Conservation (phyloP, 1,139 yeast species). For the Taiozyma sp. region DNA sequence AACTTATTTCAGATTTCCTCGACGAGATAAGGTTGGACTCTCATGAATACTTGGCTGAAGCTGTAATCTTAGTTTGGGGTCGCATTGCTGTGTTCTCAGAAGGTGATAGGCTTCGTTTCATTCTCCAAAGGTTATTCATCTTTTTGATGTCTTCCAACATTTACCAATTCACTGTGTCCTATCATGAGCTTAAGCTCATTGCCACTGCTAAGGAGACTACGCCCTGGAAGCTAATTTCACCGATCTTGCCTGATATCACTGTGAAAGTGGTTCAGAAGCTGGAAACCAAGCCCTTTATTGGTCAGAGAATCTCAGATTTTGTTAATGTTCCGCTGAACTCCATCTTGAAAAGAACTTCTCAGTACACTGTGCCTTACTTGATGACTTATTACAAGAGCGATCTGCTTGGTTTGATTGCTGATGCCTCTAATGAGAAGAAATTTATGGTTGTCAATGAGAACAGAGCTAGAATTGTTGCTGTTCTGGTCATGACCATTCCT, state of each 20-base stretch:
- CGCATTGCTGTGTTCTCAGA: slow-evolving; percentile 51
- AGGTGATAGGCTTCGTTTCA: slow-evolving; percentile 59
- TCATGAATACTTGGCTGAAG: slow-evolving; percentile 48
- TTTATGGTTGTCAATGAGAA: slow-evolving; percentile 23
- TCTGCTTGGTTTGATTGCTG: slow-evolving; percentile 53
- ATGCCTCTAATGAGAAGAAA: slow-evolving; percentile 20
- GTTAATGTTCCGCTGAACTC: slow-evolving; percentile 56
- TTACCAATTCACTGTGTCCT: slow-evolving; percentile 59
- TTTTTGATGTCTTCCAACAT: slow-evolving; percentile 54
- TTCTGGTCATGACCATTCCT: slow-evolving; percentile 30
- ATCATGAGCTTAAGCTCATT: slow-evolving; percentile 47
- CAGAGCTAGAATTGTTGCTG: slow-evolving; percentile 40
- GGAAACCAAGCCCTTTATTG: slow-evolving; percentile 43
- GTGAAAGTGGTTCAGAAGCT: slow-evolving; percentile 53
- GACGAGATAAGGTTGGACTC: slow-evolving; percentile 10
- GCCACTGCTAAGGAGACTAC: slow-evolving; percentile 33
- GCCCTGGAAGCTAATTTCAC: slow-evolving; percentile 59
- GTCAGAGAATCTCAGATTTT: slow-evolving; percentile 56
- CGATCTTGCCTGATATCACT: slow-evolving; percentile 73
- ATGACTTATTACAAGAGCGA: slow-evolving; percentile 60
- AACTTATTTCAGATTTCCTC: slow-evolving; percentile 10
- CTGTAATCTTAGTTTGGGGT: slow-evolving; percentile 55
- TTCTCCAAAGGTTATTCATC: slow-evolving; percentile 53
- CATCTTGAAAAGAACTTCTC: slow-evolving; percentile 63
- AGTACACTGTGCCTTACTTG: slow-evolving; percentile 72